Base-by-base conservation (phyloP, 2,329 filamentous ascomycete genomes). In the Colletotrichum simmondsii region DNA sequence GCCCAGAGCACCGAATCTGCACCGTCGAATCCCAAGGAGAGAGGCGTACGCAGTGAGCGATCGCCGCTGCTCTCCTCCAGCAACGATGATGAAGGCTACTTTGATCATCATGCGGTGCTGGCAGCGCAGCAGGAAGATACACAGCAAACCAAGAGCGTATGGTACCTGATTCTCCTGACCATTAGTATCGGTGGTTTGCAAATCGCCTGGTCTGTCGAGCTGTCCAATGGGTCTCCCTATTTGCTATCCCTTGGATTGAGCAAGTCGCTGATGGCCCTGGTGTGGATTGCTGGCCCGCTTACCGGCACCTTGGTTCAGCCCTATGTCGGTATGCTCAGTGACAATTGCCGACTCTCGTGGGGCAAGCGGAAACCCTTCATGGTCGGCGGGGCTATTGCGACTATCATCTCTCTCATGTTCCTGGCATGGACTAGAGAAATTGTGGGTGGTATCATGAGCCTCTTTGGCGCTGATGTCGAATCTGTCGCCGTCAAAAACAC, bases 161-260 rank as follows among this genome's bases (percentile, higher is more conserved):
- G 92, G 91, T 97, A 97, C 82, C 87, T 98, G 77, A 90, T 97
- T 76, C 85, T 98, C 74, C 85, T 98, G 82, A 98, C 96, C 7
- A 87, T 98, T 74, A 92, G 94, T 79, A 94, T 98, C 76, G 94
- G 94, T 73, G 96, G 94, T 28, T 86, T 98, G 74, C 96, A 98
- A 84, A 93, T 98, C 77, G 95, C 96, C 32, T 98, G 96, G 96
- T 95, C 95, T 1, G 95, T 98, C 54, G 96, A 98, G 82, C 87
- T 98, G 54, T 97, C 95, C 66, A 96, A 97, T 85, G 95, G 95
- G 77, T 98, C 96, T 65, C 94, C 94, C 6, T 97, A 93, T 79
- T 85, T 97, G 53, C 85, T 96, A 53, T 95, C 94, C 1, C 89
- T 97, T 35, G 94, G 94, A 12, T 88, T 97, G 82, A 95, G 92